Conservation (phyloP, 257 asterid genomes). For the Scutellaria galericulata region DNA sequence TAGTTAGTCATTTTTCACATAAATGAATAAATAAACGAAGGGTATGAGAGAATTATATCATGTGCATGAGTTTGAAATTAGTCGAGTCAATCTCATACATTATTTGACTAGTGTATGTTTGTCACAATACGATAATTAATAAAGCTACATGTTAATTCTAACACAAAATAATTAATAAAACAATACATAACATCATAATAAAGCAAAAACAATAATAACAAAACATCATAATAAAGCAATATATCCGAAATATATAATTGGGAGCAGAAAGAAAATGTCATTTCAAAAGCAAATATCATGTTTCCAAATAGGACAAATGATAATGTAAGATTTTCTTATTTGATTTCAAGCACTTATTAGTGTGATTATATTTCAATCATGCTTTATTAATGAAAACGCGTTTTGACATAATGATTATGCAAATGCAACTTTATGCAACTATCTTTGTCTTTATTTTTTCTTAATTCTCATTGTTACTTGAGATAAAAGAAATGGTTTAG, state of each 20-base stretch:
- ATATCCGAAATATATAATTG: background rate
- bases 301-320: constrained; percentile 30
- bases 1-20: no score
- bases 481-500: constrained; percentile 34
- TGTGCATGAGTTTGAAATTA: no score
- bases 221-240: background rate
- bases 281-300: constrained; percentile 18
- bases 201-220: no score
- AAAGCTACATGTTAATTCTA: no score
- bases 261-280: constrained; percentile 7
- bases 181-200: no score
- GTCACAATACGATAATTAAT: no score
- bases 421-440: constrained; percentile 39
- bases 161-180: no score
- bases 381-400: constrained; percentile 43
- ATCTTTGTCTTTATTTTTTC: constrained; percentile 20
- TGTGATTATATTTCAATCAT: constrained; percentile 46
- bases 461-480: constrained; percentile 43
- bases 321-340: constrained; percentile 37
- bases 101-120: no score
- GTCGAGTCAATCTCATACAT: no score
- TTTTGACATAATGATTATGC: constrained; percentile 44
- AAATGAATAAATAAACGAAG: no score
- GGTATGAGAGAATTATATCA: no score
- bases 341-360: constrained; percentile 32